Conservation (phyloP, 805 yeast species). For the Nakazawaea sp. region DNA sequence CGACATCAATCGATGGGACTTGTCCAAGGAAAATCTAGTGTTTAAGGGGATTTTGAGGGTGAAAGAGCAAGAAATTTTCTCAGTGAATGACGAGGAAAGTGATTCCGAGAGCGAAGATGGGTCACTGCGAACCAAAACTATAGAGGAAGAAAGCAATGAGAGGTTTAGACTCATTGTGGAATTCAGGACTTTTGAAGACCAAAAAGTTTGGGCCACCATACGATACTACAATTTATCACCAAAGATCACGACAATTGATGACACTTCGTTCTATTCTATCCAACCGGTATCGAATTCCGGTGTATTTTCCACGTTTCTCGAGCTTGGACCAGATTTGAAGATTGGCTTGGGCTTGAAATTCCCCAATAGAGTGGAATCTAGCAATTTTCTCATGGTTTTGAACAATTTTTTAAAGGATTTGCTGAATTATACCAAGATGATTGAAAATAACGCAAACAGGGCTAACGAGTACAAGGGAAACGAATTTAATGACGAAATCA, state of each 20-base stretch:
- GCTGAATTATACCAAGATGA: slow-evolving; percentile 5
- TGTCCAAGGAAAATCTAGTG: slow-evolving; percentile 3
- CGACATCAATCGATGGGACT: slow-evolving; percentile 7
- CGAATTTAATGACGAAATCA: no score
- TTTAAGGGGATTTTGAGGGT: slow-evolving; percentile 9
- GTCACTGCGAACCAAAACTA: neutral
- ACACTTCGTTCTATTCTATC: slow-evolving; percentile 6
- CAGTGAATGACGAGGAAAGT: slow-evolving; percentile 1
- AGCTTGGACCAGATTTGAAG: neutral
- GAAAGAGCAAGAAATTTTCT: slow-evolving; percentile 5
- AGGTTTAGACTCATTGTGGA: slow-evolving; percentile 6
- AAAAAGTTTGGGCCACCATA: slow-evolving; percentile 4
- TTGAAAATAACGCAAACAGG: slow-evolving; percentile 3
- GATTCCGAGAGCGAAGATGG: slow-evolving; percentile 6
- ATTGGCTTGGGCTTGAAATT: slow-evolving; percentile 11
- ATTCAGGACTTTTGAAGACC: slow-evolving; percentile 1
- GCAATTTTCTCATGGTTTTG: slow-evolving; percentile 7
- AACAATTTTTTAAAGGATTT: slow-evolving; percentile 5
- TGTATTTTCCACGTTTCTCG: slow-evolving; percentile 2
- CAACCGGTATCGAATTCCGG: slow-evolving; percentile 7
- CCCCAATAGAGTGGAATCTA: slow-evolving; percentile 6
- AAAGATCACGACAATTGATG: slow-evolving; percentile 4
- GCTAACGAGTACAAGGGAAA: no score
- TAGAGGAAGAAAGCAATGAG: slow-evolving; percentile 3
- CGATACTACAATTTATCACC: slow-evolving; percentile 7